Percentiles rank a stretch among this genome's conserved stretches.
These are phyloP conservation scores for Aegilops umbellulata DNA, from an alignment of 176 grass and related monocot genomes.

Conservation along the genomic window DNA sequence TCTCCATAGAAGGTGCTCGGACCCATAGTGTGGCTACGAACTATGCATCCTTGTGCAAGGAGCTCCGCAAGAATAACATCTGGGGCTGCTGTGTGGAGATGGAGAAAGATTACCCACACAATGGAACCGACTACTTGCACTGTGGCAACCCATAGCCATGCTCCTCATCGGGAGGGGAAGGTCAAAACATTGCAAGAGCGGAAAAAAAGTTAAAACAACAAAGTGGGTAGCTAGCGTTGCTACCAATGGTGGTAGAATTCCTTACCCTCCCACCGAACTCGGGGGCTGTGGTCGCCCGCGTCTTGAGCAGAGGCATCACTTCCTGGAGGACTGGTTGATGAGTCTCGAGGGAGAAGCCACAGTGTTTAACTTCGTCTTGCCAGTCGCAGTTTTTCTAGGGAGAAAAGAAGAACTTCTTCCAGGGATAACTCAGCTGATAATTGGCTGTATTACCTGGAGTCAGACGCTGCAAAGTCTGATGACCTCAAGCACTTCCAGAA, in stretches of 20 bases:
- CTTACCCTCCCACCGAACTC: neutral
- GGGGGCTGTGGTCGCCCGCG: constrained; percentile 35
- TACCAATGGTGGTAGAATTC: too few species aligned
- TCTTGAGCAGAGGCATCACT: constrained; percentile 34
- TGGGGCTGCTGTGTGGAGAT: neutral
- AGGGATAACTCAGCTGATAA: constrained; percentile 42
- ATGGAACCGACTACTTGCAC: constrained; percentile 37
- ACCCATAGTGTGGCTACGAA: too few species aligned
- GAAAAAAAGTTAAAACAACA: neutral
- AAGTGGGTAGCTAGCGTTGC: too few species aligned
- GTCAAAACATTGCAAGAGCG: neutral
- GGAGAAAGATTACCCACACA: neutral
- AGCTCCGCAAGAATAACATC: constrained; percentile 29
- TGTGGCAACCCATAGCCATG: constrained; percentile 2
- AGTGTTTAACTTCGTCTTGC: neutral
- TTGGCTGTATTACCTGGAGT: constrained; percentile 32
- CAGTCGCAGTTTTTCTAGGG: too few species aligned
- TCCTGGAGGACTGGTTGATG: constrained; percentile 23
- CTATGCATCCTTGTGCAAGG: constrained; percentile 49
- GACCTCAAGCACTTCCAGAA: constrained; percentile 26
- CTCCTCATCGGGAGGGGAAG: too few species aligned
- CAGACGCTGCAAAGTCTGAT: too few species aligned
- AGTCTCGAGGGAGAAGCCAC: constrained; percentile 2
- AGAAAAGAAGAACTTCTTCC: constrained; percentile 5
- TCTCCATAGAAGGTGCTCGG: too few species aligned